phyloP scores from a whole-genome alignment of 2,329 filamentous ascomycete genomes.

The Colletotrichum sp. region DNA sequence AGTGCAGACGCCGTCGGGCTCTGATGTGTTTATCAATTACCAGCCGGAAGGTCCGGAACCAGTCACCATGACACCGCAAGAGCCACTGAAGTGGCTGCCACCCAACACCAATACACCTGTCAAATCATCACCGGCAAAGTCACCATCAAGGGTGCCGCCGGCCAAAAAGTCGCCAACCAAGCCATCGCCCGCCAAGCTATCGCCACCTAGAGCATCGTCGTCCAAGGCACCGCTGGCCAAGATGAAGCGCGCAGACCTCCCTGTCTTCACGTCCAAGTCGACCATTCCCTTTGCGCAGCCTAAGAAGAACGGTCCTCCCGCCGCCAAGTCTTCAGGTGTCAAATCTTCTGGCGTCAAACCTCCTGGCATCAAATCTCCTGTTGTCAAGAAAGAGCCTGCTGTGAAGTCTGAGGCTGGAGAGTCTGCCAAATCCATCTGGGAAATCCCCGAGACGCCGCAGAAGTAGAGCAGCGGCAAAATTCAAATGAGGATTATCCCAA shows the following conservation, averaged over 20 bases:
- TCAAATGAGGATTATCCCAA: not conserved
- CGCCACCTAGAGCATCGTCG: constrained; percentile 23
- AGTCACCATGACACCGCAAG: constrained; percentile 37
- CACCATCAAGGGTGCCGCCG: constrained; percentile 34
- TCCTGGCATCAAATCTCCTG: not conserved
- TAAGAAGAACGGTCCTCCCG: not conserved
- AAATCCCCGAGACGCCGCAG: constrained; percentile 38
- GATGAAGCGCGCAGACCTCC: constrained; percentile 41
- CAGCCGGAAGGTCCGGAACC: constrained; percentile 59
- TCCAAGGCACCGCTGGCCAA: not conserved
- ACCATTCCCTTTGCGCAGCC: constrained; percentile 53
- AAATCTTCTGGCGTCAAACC: not conserved
- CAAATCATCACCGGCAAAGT: not conserved
- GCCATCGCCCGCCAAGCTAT: constrained; percentile 37
- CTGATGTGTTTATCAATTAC: constrained; percentile 57
- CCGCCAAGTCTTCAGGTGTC: not conserved
- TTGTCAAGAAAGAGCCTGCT: not conserved
- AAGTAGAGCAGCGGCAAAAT: constrained; percentile 1
- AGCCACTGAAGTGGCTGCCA: constrained; percentile 56
- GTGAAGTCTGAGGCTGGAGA: constrained; percentile 10
- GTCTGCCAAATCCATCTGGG: constrained; percentile 30
- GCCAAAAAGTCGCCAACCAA: constrained; percentile 37
- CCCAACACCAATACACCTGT: constrained; percentile 46
- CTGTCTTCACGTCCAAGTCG: constrained; percentile 45
- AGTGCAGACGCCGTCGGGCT: constrained; percentile 20